Evolutionary conservation across 2,329 filamentous ascomycete genomes (phyloP), one percentile per base, ranked within the genome.

Genomic region (Venturia oleaginea): DNA sequence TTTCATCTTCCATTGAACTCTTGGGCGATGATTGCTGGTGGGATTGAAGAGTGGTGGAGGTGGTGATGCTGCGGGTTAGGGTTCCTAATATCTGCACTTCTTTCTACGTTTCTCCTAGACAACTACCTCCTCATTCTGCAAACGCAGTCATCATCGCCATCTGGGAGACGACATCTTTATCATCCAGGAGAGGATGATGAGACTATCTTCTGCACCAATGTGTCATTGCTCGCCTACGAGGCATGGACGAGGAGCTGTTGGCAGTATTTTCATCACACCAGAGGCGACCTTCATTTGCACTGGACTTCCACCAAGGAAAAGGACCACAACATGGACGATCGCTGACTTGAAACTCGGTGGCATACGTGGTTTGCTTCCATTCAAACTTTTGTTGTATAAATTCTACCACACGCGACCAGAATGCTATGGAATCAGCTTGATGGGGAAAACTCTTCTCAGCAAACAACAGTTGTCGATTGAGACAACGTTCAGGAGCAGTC

Each of bases 1-100:
- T 57, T 7, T 64, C 61, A 59, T 63, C 30, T 64, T 63, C 64
- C 64, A 65, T 65, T 42, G 63, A 64, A 17, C 17, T 46, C 19
- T 13, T 37, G 37, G 24, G 5, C 19, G 5, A 2, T 6, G 22
- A 22, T 5, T 37, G 27, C 37, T 19, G 30, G n/a, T 37, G 22
- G 22, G 27, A 22, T 51, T 51, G 46, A 24, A 24, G 43, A 46
- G 5, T 1, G 43, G 43, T 48, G 46, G 22, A 27, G 46, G 46
- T 51, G 46, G 46, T 51, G 42, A 46, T 6, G n/a, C 15, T 10
- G 42, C 22, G 42, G 42, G 46, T 27, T 27, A 51, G 46, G 46
- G 42, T 46, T 46, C 15, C 42, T 22, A 22, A 17, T 7, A 6
- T 6, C 46, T 51, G 46, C 46, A 51, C 46, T 51, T 27, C 22